phyloP scores from a whole-genome alignment of 2,329 filamentous ascomycete genomes.

The Fusarium sublunatum region DNA sequence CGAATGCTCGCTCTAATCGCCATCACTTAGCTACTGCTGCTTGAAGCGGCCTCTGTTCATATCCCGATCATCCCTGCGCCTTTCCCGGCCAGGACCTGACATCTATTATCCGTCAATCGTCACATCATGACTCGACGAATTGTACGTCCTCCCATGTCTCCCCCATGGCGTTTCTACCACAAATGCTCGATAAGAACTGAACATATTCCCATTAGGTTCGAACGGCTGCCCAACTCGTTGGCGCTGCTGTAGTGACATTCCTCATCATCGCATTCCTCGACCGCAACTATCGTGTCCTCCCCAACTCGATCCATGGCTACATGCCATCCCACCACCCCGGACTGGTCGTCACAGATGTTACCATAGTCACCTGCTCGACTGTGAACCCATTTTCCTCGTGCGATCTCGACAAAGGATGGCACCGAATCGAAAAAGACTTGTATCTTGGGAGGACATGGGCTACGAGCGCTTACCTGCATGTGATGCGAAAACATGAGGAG shows the following conservation, averaged over 20 bases:
- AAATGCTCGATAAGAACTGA: slow-evolving; percentile 12
- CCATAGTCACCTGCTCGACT: slow-evolving; percentile 78
- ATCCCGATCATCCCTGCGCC: slow-evolving; percentile 4
- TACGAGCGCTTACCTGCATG: slow-evolving; percentile 81
- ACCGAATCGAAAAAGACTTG: slow-evolving; percentile 88
- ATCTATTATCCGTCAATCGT: slow-evolving; percentile 14
- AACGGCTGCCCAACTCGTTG: slow-evolving; percentile 79
- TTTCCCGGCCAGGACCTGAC: slow-evolving; percentile 1
- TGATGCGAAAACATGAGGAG: slow-evolving; percentile 87
- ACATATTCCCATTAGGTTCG: slow-evolving; percentile 58
- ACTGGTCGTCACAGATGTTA: slow-evolving; percentile 86
- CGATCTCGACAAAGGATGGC: slow-evolving; percentile 80
- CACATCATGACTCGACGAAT: slow-evolving; percentile 54
- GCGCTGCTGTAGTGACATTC: slow-evolving; percentile 73
- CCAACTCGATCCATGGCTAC: slow-evolving; percentile 85
- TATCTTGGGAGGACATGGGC: slow-evolving; percentile 81
- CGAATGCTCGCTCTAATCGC: slow-evolving; percentile 38
- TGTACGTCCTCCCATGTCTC: slow-evolving; percentile 42
- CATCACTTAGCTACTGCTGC: slow-evolving; percentile 28
- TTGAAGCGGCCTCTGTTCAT: slow-evolving; percentile 31
- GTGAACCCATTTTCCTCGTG: slow-evolving; percentile 81
- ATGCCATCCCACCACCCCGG: slow-evolving; percentile 88
- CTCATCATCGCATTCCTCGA: slow-evolving; percentile 85
- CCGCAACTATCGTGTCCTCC: slow-evolving; percentile 87
- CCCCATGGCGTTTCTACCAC: background rate